Base-by-base conservation (phyloP, 2,329 filamentous ascomycete species). In the Claviceps fusiformis region DNA sequence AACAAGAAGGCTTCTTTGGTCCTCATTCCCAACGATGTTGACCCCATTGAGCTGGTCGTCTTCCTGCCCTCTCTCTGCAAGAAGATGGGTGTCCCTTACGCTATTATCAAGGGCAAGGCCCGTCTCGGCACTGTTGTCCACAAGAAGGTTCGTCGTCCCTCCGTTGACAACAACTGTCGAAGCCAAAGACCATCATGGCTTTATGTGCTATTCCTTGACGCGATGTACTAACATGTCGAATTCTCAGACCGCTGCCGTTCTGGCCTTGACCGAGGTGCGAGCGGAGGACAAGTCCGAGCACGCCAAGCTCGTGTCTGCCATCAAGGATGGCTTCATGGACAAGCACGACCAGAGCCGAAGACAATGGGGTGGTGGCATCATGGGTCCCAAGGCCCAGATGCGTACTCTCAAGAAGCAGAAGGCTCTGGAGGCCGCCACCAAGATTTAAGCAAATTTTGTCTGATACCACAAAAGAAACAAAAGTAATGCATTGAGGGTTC, bases 41-140 rank as follows among this genome's bases (percentile, higher is more conserved):
- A 98, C 82, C 93, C 93, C 69, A 98, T 98, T 72, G 93, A 98
- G 84, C 80, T 98, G 68, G 95, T 98, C 70, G 89, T 98, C 77
- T 98, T 95, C 87, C 85, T 98, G 62, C 93, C 93, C 65, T 91
- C 93, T 69, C 88, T 98, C 66, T 98, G 93, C 89, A 88, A 92
- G 78, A 98, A 98, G 89, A 98, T 98, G 92, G 95, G 95, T 79
- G 86, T 96, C 67, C 93, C 95, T 62, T 98, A 97, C 75, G 93
- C 91, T 72, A 97, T 98, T 68, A 84, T 98, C 73, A 98, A 98
- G 89, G 93, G 93, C 80, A 98, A 98, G 88, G 93, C 93, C 65
- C 86, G 93, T 78, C 89, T 98, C 69, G 93, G 93, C 67, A 97
- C 93, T 59, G 92, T 98, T 66, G 92, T 98, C 64, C 92, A 98